These are phyloP conservation scores for Psilocybe azurescens DNA, from an alignment of 768 basidiomycete species.

Conservation along the genomic window DNA sequence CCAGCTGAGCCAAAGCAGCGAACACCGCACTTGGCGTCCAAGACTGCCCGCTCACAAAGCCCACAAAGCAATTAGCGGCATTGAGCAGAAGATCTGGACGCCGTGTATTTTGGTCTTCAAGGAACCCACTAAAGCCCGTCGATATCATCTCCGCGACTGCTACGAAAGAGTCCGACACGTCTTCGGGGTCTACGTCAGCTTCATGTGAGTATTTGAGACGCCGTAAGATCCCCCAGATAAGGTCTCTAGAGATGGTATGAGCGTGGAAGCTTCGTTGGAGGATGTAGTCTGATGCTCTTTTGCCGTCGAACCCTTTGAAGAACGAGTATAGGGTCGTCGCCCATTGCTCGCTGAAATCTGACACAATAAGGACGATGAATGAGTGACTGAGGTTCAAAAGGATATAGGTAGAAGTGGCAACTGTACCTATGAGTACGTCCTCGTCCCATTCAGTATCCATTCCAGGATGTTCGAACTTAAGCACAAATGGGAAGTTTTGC, in stretches of 20 bases:
- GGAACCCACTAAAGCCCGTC: background rate
- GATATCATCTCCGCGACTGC: conserved; percentile 7
- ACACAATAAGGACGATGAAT: too few relatives aligned
- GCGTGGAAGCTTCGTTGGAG: conserved; percentile 14
- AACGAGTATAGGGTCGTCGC: conserved; percentile 9
- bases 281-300: background rate
- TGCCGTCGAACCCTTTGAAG: conserved; percentile 3
- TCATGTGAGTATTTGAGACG: conserved; percentile 15
- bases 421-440: conserved; percentile 6
- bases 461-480: conserved; percentile 16
- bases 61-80: conserved; percentile 3
- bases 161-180: conserved; percentile 7
- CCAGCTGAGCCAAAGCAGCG: conserved; percentile 3
- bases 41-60: conserved; percentile 2
- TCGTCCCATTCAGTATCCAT: conserved; percentile 14
- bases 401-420: background rate
- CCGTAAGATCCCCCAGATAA: conserved; percentile 7
- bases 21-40: conserved; percentile 9
- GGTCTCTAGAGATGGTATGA: conserved; percentile 6
- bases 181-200: conserved; percentile 8
- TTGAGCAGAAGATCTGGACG: conserved; percentile 9
- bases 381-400: background rate
- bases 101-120: conserved; percentile 1
- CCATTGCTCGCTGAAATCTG: conserved; percentile 16
- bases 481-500: conserved; percentile 17